Conservation (phyloP, 1,284 basidiomycete genomes). For the Somion occarium region DNA sequence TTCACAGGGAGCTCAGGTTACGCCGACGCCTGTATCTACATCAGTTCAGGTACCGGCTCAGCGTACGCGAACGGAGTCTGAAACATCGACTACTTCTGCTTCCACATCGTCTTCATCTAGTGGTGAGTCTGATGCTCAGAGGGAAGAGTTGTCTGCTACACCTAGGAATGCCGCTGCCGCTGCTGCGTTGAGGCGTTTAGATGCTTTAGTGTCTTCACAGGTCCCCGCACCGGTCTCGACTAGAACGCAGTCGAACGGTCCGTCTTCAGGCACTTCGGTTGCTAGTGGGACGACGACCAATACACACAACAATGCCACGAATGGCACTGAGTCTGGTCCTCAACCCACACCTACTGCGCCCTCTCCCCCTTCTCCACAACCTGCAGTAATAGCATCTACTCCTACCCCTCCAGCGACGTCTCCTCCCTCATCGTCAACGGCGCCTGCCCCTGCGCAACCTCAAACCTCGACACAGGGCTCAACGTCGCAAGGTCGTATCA, state of each 20-base stretch:
- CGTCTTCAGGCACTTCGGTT: not conserved
- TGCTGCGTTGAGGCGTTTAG: slow-evolving; percentile 5
- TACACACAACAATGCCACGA: not conserved
- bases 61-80: slow-evolving; percentile 11
- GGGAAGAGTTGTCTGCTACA: not conserved
- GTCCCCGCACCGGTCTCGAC: not conserved
- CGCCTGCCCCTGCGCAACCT: no score
- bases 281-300: not conserved
- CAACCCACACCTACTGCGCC: not conserved
- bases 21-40: slow-evolving; percentile 9
- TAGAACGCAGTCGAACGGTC: not conserved
- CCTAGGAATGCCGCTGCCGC: slow-evolving; percentile 4
- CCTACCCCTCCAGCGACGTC: not conserved
- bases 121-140: not conserved
- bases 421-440: not conserved
- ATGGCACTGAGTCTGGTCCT: not conserved
- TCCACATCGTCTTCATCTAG: not conserved
- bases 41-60: slow-evolving; percentile 3
- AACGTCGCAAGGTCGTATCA: not conserved
- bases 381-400: not conserved
- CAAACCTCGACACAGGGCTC: not conserved
- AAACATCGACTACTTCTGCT: slow-evolving; percentile 11
- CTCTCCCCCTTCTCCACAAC: not conserved
- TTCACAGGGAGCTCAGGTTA: slow-evolving; percentile 8
- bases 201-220: no score